phyloP scores from a whole-genome alignment of 2,329 filamentous ascomycete genomes.

The Beauveria scarabaeidicola region DNA sequence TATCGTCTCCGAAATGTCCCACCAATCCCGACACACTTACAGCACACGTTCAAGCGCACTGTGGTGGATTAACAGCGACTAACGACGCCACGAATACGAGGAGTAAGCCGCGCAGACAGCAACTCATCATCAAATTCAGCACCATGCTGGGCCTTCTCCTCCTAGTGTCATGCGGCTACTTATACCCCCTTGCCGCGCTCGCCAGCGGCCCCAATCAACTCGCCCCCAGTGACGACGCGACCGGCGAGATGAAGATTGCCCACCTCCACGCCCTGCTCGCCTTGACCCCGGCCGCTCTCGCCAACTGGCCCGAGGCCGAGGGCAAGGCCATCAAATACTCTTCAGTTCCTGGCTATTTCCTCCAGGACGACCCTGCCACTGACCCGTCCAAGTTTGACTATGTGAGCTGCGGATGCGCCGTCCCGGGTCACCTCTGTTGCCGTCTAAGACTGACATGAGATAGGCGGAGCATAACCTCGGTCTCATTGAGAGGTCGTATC shows the following conservation, averaged over 20 bases:
- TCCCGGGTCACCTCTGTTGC: neutral
- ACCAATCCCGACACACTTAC: neutral
- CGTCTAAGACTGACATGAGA: neutral
- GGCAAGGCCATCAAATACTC: constrained; percentile 47
- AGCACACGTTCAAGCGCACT: neutral
- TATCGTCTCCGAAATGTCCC: neutral
- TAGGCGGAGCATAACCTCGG: constrained; percentile 57
- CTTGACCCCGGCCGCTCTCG: constrained; percentile 20
- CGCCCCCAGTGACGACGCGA: neutral
- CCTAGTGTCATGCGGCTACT: neutral
- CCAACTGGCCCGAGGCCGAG: constrained; percentile 24
- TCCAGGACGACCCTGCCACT: constrained; percentile 53
- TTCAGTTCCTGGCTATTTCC: constrained; percentile 53
- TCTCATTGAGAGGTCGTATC: constrained; percentile 53
- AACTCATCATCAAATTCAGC: neutral
- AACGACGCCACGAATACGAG: neutral
- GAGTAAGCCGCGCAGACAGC: neutral
- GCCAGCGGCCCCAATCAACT: neutral
- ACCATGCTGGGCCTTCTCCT: neutral
- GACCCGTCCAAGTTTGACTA: constrained; percentile 54
- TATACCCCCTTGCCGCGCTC: neutral
- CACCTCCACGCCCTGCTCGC: constrained; percentile 22
- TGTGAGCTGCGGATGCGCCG: constrained; percentile 31
- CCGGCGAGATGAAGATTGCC: constrained; percentile 24
- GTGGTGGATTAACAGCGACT: neutral